Conservation (phyloP, 495 filamentous ascomycete species). For the Neurospora sp. region DNA sequence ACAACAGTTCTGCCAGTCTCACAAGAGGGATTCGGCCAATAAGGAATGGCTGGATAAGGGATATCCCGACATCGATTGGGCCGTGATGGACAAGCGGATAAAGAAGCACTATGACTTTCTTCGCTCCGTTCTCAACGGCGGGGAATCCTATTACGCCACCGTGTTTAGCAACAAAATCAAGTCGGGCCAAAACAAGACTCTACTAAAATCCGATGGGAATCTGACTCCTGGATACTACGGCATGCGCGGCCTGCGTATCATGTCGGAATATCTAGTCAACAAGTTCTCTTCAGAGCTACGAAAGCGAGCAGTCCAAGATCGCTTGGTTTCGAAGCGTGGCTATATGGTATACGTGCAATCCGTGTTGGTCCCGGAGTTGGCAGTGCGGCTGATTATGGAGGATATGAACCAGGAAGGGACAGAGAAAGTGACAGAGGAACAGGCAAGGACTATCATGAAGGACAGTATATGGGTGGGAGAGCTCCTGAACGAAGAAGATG, state of each 20-base stretch:
- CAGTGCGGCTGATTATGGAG: conserved; percentile 66
- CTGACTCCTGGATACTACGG: conserved; percentile 77
- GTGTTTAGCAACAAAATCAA: conserved; percentile 49
- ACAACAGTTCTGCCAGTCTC: conserved; percentile 59
- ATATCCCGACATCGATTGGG: conserved; percentile 79
- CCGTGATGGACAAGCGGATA: conserved; percentile 52
- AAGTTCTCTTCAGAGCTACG: conserved; percentile 53
- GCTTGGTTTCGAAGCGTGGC: conserved; percentile 58
- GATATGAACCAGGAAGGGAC: conserved; percentile 38
- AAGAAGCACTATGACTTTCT: conserved; percentile 44
- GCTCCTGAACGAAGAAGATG: conserved; percentile 57
- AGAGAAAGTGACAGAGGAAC: conserved; percentile 40
- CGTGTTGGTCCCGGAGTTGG: conserved; percentile 81
- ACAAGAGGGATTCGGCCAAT: conserved; percentile 50
- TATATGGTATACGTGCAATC: conserved; percentile 68
- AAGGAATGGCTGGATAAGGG: conserved; percentile 50
- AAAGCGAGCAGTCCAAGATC: conserved; percentile 53
- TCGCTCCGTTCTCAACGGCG: conserved; percentile 47
- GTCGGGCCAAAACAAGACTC: conserved; percentile 49
- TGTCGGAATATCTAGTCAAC: conserved; percentile 53
- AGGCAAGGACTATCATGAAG: conserved; percentile 57
- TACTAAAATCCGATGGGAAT: conserved; percentile 44
- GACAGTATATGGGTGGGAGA: conserved; percentile 74
- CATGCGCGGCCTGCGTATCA: conserved; percentile 56
- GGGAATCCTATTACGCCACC: conserved; percentile 52